Evolutionary conservation across 2,329 filamentous ascomycete species (phyloP).

Genomic region (Xylariales sp.): DNA sequence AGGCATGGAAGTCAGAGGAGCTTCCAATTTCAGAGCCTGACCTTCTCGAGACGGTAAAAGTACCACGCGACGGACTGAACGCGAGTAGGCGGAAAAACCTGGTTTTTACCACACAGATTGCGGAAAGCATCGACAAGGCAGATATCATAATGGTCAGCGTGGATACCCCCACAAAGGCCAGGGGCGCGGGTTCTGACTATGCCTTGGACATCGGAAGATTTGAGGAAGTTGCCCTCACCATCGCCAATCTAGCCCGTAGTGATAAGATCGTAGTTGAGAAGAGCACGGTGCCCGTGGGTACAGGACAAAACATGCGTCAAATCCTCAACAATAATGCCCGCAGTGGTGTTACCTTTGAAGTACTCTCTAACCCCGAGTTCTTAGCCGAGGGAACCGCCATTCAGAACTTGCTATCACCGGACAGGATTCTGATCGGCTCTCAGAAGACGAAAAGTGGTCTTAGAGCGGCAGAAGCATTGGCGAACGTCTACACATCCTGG

Average conservation of each 20-base stretch:
- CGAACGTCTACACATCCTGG: not conserved
- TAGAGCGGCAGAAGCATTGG: not conserved
- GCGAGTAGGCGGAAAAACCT: not conserved
- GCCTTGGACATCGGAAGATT: not conserved
- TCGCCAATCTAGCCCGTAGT: not conserved
- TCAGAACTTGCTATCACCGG: not conserved
- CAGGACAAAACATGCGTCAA: not conserved
- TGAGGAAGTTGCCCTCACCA: not conserved
- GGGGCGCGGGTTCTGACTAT: not conserved
- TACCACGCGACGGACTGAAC: not conserved
- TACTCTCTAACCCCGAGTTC: slow-evolving; percentile 4
- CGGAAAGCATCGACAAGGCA: not conserved
- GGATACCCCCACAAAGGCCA: slow-evolving; percentile 1
- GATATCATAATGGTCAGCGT: slow-evolving; percentile 1
- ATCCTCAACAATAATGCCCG: not conserved
- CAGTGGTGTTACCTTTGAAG: not conserved
- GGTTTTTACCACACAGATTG: not conserved
- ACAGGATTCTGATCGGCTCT: slow-evolving; percentile 1
- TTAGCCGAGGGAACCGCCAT: slow-evolving; percentile 1
- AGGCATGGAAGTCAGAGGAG: not conserved
- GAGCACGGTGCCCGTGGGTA: not conserved
- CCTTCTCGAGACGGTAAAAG: not conserved
- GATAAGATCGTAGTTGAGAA: slow-evolving; percentile 1
- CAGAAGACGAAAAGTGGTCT: not conserved
- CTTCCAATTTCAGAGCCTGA: not conserved